Percentiles rank a stretch among this genome's conserved stretches.
phyloP scores from a whole-genome alignment of 768 basidiomycete genomes.

The Tulasnella sp. region DNA sequence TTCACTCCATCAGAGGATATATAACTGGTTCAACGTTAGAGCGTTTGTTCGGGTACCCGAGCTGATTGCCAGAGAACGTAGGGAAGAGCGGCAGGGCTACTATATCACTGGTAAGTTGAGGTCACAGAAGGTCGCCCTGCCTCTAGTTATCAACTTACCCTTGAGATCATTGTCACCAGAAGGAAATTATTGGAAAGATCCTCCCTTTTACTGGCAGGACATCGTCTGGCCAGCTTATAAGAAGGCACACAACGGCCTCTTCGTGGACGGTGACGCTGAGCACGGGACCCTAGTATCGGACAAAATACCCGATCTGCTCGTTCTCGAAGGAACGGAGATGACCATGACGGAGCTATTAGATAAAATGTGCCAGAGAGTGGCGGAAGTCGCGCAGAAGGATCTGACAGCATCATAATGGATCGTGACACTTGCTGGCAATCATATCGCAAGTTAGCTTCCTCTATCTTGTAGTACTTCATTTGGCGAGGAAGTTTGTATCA shows the following conservation, averaged over 20 bases:
- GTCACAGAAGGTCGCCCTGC: not conserved
- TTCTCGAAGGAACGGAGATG: slow-evolving; percentile 56
- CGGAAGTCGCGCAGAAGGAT: slow-evolving; percentile 32
- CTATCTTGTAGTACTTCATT: no score
- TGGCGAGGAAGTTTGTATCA: no score
- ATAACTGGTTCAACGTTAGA: slow-evolving; percentile 72
- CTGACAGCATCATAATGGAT: not conserved
- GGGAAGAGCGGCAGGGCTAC: slow-evolving; percentile 83
- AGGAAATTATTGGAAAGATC: slow-evolving; percentile 88
- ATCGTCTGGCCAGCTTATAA: slow-evolving; percentile 95
- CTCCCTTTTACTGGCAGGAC: slow-evolving; percentile 85
- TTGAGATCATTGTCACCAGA: slow-evolving; percentile 81
- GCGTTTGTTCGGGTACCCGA: slow-evolving; percentile 86
- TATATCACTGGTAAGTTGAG: slow-evolving; percentile 76
- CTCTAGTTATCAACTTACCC: slow-evolving; percentile 34
- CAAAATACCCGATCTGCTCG: slow-evolving; percentile 57
- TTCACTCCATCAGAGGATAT: slow-evolving; percentile 56
- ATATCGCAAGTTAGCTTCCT: no score
- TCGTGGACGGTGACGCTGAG: slow-evolving; percentile 76
- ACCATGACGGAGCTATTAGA: slow-evolving; percentile 59
- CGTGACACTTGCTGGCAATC: slow-evolving; percentile 50
- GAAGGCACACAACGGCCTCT: slow-evolving; percentile 73
- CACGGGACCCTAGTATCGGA: slow-evolving; percentile 54
- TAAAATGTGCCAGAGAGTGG: slow-evolving; percentile 41
- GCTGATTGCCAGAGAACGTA: slow-evolving; percentile 68